Percentiles rank a stretch among this genome's conserved stretches.
These are phyloP conservation scores for Phialocephala sp. DNA, from an alignment of 2,329 filamentous ascomycete species.

Conservation along the genomic window DNA sequence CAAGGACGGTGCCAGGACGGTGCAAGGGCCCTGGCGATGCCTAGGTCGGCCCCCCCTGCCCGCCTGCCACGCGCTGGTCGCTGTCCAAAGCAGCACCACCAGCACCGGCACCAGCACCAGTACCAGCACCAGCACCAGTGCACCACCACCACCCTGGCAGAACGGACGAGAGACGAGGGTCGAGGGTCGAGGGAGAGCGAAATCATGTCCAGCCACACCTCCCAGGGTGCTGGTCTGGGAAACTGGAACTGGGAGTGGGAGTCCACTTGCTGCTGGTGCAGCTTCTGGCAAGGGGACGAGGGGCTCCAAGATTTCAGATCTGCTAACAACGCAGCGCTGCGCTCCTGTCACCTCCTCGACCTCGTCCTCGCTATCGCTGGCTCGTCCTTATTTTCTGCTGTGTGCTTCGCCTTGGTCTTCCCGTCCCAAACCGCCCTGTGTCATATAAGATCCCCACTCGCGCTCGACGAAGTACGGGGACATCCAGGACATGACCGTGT, in stretches of 20 bases:
- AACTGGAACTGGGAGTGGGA: background rate
- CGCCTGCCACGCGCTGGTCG: slow-evolving; percentile 5
- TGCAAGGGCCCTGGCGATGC: background rate
- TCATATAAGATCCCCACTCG: slow-evolving; percentile 19
- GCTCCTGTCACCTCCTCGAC: background rate
- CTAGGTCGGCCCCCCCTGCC: background rate
- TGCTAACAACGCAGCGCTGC: background rate
- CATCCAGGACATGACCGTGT: slow-evolving; percentile 21
- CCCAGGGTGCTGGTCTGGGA: background rate
- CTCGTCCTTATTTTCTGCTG: background rate
- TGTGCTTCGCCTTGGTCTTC: slow-evolving; percentile 8
- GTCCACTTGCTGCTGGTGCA: background rate
- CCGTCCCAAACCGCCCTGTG: slow-evolving; percentile 1
- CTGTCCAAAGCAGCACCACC: background rate
- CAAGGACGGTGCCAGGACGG: no score
- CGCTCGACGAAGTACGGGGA: slow-evolving; percentile 23
- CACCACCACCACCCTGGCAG: no score
- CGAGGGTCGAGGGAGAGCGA: background rate
- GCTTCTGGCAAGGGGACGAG: background rate
- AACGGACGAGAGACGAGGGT: background rate
- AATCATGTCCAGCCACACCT: slow-evolving; percentile 5
- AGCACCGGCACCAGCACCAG: no score
- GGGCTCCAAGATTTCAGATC: slow-evolving; percentile 9
- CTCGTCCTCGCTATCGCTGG: background rate
- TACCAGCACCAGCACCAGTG: no score